phyloP scores from a whole-genome alignment of 257 asterid genomes.

The Ligustrum vulgare region DNA sequence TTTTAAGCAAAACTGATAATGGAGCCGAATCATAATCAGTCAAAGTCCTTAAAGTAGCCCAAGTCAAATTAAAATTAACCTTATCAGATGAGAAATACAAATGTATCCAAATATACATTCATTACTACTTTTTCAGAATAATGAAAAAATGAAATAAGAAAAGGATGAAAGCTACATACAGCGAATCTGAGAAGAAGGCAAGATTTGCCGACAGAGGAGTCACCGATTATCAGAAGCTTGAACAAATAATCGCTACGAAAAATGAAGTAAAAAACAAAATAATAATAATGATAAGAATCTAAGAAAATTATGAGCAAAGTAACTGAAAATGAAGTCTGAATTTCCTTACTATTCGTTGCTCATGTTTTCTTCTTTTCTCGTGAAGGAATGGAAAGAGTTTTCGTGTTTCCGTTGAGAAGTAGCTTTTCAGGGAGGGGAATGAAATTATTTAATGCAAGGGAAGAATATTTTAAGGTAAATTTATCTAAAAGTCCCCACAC shows the following conservation, averaged over 20 bases:
- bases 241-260: not conserved
- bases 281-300: not conserved
- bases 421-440: not conserved
- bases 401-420: not conserved
- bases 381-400: not conserved
- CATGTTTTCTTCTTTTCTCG: not conserved
- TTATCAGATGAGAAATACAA: not conserved
- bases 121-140: not conserved
- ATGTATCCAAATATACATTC: not conserved
- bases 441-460: not conserved
- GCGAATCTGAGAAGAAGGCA: conserved; percentile 8
- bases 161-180: not conserved
- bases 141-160: not conserved
- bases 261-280: not conserved
- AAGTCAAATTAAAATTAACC: too few relatives aligned
- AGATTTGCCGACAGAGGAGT: conserved; percentile 6
- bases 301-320: not conserved
- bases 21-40: not conserved
- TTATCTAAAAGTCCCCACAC: too few relatives aligned
- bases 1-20: not conserved
- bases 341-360: not conserved
- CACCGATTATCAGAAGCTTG: conserved; percentile 6
- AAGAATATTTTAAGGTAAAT: too few relatives aligned
- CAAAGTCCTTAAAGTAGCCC: not conserved
- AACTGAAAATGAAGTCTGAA: not conserved